A percentile compares a stretch with the other conserved stretches of the same genome.
Evolutionary conservation across 768 basidiomycete species (phyloP).

Genomic region (Mycena albidolilacea): DNA sequence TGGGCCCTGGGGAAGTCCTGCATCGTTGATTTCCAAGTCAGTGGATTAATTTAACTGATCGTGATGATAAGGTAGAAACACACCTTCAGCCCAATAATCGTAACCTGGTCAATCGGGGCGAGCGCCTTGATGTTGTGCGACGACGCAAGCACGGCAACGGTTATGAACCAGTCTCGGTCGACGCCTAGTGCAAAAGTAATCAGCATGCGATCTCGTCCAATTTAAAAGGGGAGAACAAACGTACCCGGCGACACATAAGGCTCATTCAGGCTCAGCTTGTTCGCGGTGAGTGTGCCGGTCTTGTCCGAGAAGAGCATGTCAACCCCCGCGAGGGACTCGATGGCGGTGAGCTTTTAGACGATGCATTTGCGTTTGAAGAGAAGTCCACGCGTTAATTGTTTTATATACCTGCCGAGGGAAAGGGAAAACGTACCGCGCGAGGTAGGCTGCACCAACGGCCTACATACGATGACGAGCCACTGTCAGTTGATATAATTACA

Average conservation of each 20-base stretch:
- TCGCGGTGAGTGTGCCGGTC: conserved; percentile 64
- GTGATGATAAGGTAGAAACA: not conserved
- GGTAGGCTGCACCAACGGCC: conserved; percentile 49
- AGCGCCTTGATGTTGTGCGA: conserved; percentile 62
- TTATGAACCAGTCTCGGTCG: conserved; percentile 49
- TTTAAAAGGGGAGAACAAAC: not conserved
- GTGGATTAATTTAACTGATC: not conserved
- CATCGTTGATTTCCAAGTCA: too few relatives aligned
- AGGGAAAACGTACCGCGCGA: conserved; percentile 59
- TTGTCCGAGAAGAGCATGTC: conserved; percentile 61
- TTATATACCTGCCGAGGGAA: not conserved
- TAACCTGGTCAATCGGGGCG: conserved; percentile 66
- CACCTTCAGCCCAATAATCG: conserved; percentile 57
- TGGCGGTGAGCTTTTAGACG: conserved; percentile 65
- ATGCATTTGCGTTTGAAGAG: conserved; percentile 54
- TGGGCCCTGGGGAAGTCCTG: conserved; percentile 61
- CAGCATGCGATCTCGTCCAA: too few relatives aligned
- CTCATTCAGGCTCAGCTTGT: conserved; percentile 63
- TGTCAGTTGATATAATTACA: not conserved
- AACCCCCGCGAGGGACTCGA: conserved; percentile 66
- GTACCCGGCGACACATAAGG: conserved; percentile 41
- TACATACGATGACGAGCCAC: not conserved
- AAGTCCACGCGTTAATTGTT: not conserved
- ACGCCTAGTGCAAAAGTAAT: conserved; percentile 37
- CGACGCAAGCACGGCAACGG: conserved; percentile 59